Percentiles rank a stretch among this genome's conserved stretches.
Evolutionary conservation across 2,329 filamentous ascomycete genomes (phyloP).

Genomic region (Venturia oleaginea): DNA sequence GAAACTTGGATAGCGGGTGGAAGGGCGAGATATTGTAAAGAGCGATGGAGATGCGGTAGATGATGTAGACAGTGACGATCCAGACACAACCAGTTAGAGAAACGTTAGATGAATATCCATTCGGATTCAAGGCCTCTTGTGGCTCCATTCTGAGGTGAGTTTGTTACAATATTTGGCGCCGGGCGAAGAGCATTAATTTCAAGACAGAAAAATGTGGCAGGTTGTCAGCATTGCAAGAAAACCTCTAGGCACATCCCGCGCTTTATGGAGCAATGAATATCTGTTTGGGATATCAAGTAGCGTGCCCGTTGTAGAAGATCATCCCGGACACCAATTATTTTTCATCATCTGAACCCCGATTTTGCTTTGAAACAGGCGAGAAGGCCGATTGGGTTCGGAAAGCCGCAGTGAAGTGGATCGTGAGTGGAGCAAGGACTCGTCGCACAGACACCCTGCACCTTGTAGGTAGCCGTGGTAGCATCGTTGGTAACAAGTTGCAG

Average conservation of each 20-base stretch:
- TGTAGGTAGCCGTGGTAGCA: too few species aligned
- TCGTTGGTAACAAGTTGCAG: too few species aligned
- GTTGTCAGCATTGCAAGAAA: background rate
- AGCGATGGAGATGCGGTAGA: background rate
- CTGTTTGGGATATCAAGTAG: background rate
- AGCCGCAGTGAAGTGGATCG: background rate
- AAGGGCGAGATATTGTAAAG: background rate
- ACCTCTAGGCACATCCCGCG: background rate
- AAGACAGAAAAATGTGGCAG: background rate
- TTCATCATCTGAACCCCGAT: background rate
- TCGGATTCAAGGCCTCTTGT: background rate
- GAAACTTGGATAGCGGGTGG: constrained; percentile 14
- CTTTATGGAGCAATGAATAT: background rate
- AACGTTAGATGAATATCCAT: background rate
- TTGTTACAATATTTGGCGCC: background rate
- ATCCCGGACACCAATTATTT: background rate
- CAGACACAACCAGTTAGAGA: background rate
- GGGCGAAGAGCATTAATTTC: background rate
- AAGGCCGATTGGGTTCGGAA: background rate
- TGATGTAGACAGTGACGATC: background rate
- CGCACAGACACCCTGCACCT: too few species aligned
- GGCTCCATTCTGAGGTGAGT: background rate
- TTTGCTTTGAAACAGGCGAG: background rate
- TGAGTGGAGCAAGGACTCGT: background rate
- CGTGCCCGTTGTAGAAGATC: background rate